Conservation (phyloP, 73 alveolate genomes). For the Paramecium octaurelia region DNA sequence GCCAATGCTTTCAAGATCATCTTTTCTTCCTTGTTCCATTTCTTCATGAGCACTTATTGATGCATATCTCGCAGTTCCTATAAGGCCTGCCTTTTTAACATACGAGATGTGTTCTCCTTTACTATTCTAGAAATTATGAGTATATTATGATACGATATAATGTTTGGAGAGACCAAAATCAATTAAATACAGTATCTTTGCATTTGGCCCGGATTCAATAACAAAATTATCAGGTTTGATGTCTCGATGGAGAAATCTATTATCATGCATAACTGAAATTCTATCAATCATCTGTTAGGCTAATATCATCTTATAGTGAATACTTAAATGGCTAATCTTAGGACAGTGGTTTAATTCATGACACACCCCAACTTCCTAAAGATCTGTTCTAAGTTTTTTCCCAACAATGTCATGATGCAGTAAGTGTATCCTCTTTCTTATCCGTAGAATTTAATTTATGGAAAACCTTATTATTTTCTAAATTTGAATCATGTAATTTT, state of each 20-base stretch:
- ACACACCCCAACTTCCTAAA: constrained; percentile 4
- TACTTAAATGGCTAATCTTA: constrained; percentile 53
- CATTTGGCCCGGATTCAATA: constrained; percentile 6
- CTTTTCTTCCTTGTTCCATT: constrained; percentile 77
- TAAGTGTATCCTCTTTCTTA: constrained; percentile 42
- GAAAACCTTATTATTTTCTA: constrained; percentile 49
- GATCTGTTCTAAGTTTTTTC: constrained; percentile 20
- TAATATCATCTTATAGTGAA: constrained; percentile 63
- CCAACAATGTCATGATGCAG: constrained; percentile 39
- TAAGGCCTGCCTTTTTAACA: constrained; percentile 72
- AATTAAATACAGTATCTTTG: constrained; percentile 17
- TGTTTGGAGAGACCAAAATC: constrained; percentile 54
- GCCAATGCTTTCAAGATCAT: constrained; percentile 80
- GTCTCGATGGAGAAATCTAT: constrained; percentile 55
- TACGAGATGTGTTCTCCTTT: constrained; percentile 74
- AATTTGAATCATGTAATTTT: background rate
- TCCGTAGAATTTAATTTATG: constrained; percentile 38
- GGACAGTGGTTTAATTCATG: background rate
- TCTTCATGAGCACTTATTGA: constrained; percentile 71
- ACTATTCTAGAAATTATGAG: background rate
- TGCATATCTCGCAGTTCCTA: constrained; percentile 86
- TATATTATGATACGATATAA: constrained; percentile 58
- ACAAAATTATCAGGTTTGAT: constrained; percentile 62
- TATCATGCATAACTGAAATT: constrained; percentile 28
- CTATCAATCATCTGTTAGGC: constrained; percentile 56